Base-by-base conservation (phyloP, 2,329 filamentous ascomycete genomes). In the Dendrostoma leiphaemia region DNA sequence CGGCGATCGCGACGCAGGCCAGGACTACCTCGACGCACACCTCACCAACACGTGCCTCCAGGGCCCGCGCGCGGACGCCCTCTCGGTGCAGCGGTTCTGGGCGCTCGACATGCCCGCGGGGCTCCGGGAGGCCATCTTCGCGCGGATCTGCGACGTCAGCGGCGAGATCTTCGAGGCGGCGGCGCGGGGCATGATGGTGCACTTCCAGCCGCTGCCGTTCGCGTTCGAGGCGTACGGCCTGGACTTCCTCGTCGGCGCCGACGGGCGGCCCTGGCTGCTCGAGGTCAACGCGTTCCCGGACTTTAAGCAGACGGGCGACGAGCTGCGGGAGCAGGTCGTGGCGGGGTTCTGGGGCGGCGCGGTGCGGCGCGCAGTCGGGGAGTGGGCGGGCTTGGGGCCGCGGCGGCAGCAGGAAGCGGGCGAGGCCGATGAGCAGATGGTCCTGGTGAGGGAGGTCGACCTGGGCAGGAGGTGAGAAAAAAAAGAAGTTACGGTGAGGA, bases 221-320 rank as follows among this genome's bases (percentile, higher is more conserved):
- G 90, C 88, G 0, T 97, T 97, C 67, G 94, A 99, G 74, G 76
- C 95, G 7, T 99, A 89, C 68, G 94, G 94, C 0, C 71, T 97
- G 38, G 94, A 99, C 68, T 99, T 94, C 67, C 70, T 99, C 64
- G 85, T 97, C 9, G 90, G 91, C 64, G 78, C 67, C 0, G 64
- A 68, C 8, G 86, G 84, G 0, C 77, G 65, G 3, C 82, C 84
- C 3, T 97, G 86, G 84, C 69, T 99, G 64, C 74, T 99, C 53
- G 94, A 99, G 74, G 83, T 96, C 29, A 99, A 99, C 74, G 90
- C 93, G 0, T 99, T 96, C 71, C 94, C 94, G 9, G 94, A 99
- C 73, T 97, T 97, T 67, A 85, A 82, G 65, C 93, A 97, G 81
- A 96, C 91, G 15, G 94, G 94, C 0, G 79, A 80, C 7, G 86